Base-by-base conservation (phyloP, 371 early-diverging fungal species). In the Mortierella sp. region DNA sequence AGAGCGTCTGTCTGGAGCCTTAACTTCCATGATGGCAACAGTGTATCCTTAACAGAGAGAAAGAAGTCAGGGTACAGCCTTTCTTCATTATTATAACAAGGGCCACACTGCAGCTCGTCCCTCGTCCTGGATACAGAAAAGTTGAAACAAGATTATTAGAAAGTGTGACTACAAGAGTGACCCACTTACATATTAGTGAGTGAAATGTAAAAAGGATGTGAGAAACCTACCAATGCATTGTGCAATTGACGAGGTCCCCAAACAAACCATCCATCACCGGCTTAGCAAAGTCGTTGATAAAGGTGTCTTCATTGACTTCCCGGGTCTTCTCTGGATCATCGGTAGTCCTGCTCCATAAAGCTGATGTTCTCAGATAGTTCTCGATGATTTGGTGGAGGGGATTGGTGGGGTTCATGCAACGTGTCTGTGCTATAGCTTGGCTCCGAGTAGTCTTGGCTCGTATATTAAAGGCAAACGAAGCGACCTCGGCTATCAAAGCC, bases 261-360 rank as follows among this genome's bases (percentile, higher is more conserved):
- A 69, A 62, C 57, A 62, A 62, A 51, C 70, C 70, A 64, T 70
- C 70, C 45, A 70, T 64, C 58, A 62, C 62, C 14, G 69, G 69
- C 51, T 62, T 62, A 4, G 62, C 62, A 62, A 68, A 68, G 57
- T 68, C 58, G 21, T 69, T 57, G 59, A 62, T 62, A 52, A 62
- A 69, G 6, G 59, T 62, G 28, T 52, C 59, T 50, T 62, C 70
- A 57, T 63, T 60, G 47, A 61, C 60, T 60, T 60, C 25, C 47
- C 60, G 60, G 15, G 26, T 21, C 47, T 60, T 18, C n/a, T 47
- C 60, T 60, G 60, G 60, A 15, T 25, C 48, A 25, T 60, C 60
- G 19, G 60, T 47, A 25, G 60, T 60, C 60, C 60, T 60, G 28
- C 60, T 45, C 60, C 60, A 60, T 26, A 60, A 47, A 46, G 25